phyloP scores from a whole-genome alignment of 1,284 basidiomycete species.

The Cerrena zonata region DNA sequence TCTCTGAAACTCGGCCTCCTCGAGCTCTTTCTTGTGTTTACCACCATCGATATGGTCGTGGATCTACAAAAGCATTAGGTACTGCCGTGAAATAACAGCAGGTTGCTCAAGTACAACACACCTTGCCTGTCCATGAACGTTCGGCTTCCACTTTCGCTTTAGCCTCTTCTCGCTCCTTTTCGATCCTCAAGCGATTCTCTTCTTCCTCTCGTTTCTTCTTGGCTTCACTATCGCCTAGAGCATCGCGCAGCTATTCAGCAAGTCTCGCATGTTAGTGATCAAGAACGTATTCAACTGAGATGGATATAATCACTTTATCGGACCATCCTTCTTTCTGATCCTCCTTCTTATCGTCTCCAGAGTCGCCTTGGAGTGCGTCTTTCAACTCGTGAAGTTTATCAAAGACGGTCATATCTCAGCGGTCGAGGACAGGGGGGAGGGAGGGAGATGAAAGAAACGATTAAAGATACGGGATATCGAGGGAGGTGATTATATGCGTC shows the following conservation, averaged over 20 bases:
- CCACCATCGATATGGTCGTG: constrained; percentile 10
- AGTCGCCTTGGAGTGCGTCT: constrained; percentile 1
- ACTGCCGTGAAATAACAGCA: too few species aligned
- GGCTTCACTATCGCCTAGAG: constrained; percentile 4
- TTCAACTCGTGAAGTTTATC: constrained; percentile 10
- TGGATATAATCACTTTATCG: constrained; percentile 3
- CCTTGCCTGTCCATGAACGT: constrained; percentile 7
- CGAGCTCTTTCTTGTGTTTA: constrained; percentile 7
- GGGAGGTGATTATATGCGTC: neutral
- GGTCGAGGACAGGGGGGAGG: too few species aligned
- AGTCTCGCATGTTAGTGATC: neutral
- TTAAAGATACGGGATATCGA: too few species aligned
- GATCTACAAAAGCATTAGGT: too few species aligned
- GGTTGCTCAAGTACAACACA: too few species aligned
- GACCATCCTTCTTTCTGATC: constrained; percentile 8
- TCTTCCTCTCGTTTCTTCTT: constrained; percentile 8
- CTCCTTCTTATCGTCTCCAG: neutral
- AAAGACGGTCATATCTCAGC: constrained; percentile 8
- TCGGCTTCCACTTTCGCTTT: constrained; percentile 9
- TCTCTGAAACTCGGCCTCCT: constrained; percentile 7
- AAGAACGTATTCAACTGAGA: neutral
- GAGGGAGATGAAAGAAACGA: too few species aligned
- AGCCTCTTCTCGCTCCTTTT: constrained; percentile 10
- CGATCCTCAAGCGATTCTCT: constrained; percentile 7
- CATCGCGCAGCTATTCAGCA: constrained; percentile 7